Percentiles rank a stretch among this genome's conserved stretches.
Evolutionary conservation across 495 filamentous ascomycete genomes (phyloP).

Genomic region (Geopyxis carbonaria): DNA sequence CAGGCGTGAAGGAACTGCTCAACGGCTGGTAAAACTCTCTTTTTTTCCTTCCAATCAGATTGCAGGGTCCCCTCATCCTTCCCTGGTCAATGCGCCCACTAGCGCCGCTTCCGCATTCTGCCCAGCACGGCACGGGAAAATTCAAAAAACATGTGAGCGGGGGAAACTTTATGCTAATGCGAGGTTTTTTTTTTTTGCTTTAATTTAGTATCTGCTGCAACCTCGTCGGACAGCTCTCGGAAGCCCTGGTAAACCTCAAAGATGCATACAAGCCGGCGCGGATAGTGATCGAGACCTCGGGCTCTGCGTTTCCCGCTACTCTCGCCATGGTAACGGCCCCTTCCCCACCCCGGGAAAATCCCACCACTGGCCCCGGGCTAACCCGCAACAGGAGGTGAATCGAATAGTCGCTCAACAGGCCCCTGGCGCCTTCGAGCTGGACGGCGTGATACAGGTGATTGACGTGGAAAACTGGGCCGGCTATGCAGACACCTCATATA

Average conservation of each 20-base stretch:
- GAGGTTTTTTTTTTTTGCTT: too few relatives aligned
- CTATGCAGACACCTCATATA: slow-evolving; percentile 75
- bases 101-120: too few relatives aligned
- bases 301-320: slow-evolving; percentile 75
- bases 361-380: slow-evolving; percentile 8
- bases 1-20: slow-evolving; percentile 78
- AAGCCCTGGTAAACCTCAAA: slow-evolving; percentile 57
- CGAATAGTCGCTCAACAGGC: slow-evolving; percentile 50
- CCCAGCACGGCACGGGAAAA: too few relatives aligned
- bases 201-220: slow-evolving; percentile 77
- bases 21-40: slow-evolving; percentile 48
- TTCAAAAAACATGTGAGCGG: too few relatives aligned
- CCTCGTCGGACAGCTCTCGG: slow-evolving; percentile 72
- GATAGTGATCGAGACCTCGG: slow-evolving; percentile 84
- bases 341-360: not conserved
- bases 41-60: too few relatives aligned
- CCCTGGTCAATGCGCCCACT: too few relatives aligned
- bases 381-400: slow-evolving; percentile 42
- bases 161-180: too few relatives aligned
- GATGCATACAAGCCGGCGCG: slow-evolving; percentile 47
- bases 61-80: too few relatives aligned
- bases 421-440: slow-evolving; percentile 49
- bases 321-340: too few relatives aligned
- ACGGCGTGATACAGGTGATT: slow-evolving; percentile 82
- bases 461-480: slow-evolving; percentile 96